Evolutionary conservation across 1,284 basidiomycete species (phyloP).

Genomic region (Coriolopsis trogii): DNA sequence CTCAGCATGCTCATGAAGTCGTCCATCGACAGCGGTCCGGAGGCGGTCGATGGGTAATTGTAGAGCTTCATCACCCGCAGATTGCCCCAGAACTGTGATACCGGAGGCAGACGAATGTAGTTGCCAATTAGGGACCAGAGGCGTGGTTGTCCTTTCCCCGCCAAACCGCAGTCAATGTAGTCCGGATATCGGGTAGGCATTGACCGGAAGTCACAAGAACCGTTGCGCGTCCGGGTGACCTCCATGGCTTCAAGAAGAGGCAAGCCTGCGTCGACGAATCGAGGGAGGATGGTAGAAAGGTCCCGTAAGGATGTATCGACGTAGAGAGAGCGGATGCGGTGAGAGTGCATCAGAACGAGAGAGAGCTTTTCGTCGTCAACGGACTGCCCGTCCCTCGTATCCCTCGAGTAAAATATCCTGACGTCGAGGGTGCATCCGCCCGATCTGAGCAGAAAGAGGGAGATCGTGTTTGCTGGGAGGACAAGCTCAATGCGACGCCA

Average conservation of each 20-base stretch:
- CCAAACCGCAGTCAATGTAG: not conserved
- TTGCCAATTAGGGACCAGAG: constrained; percentile 1
- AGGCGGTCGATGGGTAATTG: not conserved
- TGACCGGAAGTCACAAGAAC: no score
- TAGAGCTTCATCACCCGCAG: constrained; percentile 4
- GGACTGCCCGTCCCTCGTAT: not conserved
- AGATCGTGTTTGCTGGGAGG: not conserved
- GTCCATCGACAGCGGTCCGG: not conserved
- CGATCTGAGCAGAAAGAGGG: constrained; percentile 1
- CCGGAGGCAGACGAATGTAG: not conserved
- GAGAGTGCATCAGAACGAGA: constrained; percentile 2
- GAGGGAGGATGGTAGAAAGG: not conserved
- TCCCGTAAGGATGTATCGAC: not conserved
- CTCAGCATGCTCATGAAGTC: not conserved
- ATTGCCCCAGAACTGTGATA: not conserved
- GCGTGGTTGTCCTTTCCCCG: not conserved
- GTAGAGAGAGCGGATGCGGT: constrained; percentile 6
- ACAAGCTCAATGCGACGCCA: constrained; percentile 9
- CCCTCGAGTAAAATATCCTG: not conserved
- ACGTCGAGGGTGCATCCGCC: constrained; percentile 8
- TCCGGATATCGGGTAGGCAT: no score
- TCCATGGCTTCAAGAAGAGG: constrained; percentile 5
- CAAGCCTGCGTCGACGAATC: not conserved
- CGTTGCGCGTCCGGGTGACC: no score
- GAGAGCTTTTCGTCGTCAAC: not conserved